These are phyloP conservation scores for Diaporthe citri DNA, from an alignment of 2,329 filamentous ascomycete species.

Conservation along the genomic window DNA sequence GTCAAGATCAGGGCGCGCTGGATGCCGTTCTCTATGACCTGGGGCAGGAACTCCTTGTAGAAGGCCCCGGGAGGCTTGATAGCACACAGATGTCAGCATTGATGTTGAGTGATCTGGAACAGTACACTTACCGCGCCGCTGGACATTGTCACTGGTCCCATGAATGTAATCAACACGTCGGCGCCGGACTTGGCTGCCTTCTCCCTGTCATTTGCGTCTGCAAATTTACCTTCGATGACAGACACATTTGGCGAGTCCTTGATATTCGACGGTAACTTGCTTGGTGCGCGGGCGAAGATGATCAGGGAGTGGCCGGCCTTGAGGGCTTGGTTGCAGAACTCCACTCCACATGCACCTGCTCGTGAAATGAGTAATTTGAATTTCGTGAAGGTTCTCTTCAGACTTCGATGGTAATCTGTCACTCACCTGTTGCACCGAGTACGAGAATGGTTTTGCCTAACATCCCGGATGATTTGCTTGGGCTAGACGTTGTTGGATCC, in stretches of 20 bases:
- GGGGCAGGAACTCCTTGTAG: not conserved
- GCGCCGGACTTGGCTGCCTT: slow-evolving; percentile 7
- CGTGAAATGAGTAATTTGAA: not conserved
- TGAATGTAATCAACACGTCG: slow-evolving; percentile 2
- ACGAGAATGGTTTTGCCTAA: not conserved
- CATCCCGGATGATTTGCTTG: not conserved
- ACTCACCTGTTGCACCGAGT: slow-evolving; percentile 5
- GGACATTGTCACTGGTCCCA: not conserved
- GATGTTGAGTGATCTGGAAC: not conserved
- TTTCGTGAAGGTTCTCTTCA: accelerated
- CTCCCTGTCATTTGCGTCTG: not conserved
- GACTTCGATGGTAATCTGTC: not conserved
- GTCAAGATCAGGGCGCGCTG: not conserved
- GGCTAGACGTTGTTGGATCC: not conserved
- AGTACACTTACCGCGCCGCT: not conserved
- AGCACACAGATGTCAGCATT: not conserved
- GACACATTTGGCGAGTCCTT: not conserved
- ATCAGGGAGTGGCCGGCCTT: slow-evolving; percentile 14
- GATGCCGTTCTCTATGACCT: not conserved
- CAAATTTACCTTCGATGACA: not conserved
- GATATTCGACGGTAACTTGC: not conserved
- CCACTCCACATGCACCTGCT: not conserved
- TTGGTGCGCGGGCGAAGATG: slow-evolving; percentile 5
- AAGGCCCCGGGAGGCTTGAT: not conserved
- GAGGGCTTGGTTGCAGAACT: slow-evolving; percentile 11